Evolutionary conservation across 2,329 filamentous ascomycete species (phyloP), one percentile per base, ranked within the genome.

Genomic region (Fusarium brachygibbosum): DNA sequence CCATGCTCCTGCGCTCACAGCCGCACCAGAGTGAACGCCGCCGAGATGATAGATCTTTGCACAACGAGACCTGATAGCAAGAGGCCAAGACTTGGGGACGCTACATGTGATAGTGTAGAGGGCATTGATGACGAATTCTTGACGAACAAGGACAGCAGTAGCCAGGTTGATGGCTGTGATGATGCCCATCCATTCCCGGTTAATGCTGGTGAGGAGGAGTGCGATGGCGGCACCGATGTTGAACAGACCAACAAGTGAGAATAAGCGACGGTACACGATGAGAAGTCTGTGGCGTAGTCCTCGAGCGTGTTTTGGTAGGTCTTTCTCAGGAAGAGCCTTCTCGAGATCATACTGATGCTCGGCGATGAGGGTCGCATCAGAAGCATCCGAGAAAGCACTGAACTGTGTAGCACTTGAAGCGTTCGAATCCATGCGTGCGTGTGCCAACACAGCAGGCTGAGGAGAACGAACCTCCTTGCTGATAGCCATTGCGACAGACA

Each of bases 201-300:
- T 74, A 21, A 79, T 65, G 10, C 74, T 71, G 37, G 78, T 71
- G 44, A 81, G 68, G 23, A 84, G 69, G 40, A 86, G 77, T 50
- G 78, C 75, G 38, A 82, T 74, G 31, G 85, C 80, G 19, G 85
- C 86, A 12, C 79, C 79, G 19, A 84, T 74, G 70, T 89, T 89
- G 70, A 80, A 76, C n/a, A 87, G 67, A 53, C 85, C 82, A 19
- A 87, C 80, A 3, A 87, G 44, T 13, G 84, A 83, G 74, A 89
- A 88, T 2, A 89, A 81, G 2, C 84, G 82, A 5, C 87, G 83
- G 68, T 89, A 89, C 16, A 86, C 79, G 53, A 85, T 85, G 65
- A 87, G 79, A 21, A 86, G 71, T 25, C 81, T 79, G 64, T 82
- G 79, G 2, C 81, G 77, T 13, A 84, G 49, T 25, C 78, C 80